Evolutionary conservation across 2,329 filamentous ascomycete genomes (phyloP).

Genomic region (Zasmidium cellare): DNA sequence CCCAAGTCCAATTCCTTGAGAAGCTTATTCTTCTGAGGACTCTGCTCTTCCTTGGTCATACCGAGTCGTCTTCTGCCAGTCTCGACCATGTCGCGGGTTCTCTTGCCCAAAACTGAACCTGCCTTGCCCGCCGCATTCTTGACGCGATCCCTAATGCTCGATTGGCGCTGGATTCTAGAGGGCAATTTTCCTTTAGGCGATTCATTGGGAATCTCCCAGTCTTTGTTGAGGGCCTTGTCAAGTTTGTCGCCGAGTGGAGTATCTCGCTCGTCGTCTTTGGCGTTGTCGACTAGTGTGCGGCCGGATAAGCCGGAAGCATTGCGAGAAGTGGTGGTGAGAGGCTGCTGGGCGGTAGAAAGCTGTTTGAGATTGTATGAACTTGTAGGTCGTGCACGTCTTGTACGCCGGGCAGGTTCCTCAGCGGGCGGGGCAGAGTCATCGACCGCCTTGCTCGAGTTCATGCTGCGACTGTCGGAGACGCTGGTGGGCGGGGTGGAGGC

Average conservation of each 20-base stretch:
- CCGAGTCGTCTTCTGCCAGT: conserved; percentile 38
- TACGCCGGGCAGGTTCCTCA: conserved; percentile 40
- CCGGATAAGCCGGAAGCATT: conserved; percentile 50
- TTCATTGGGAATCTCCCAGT: conserved; percentile 27
- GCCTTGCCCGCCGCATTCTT: conserved; percentile 33
- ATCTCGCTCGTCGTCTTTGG: conserved; percentile 26
- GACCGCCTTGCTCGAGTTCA: conserved; percentile 39
- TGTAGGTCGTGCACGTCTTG: conserved; percentile 57
- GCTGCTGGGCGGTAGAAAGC: conserved; percentile 18
- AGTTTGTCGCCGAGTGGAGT: conserved; percentile 34
- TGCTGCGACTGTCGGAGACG: conserved; percentile 62
- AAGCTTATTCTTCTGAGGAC: conserved; percentile 23
- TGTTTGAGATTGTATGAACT: conserved; percentile 61
- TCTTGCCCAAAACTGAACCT: conserved; percentile 36
- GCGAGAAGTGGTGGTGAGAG: conserved; percentile 21
- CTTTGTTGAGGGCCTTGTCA: conserved; percentile 51
- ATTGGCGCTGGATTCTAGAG: conserved; percentile 21
- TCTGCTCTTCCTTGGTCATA: conserved; percentile 23
- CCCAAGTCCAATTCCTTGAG: conserved; percentile 36
- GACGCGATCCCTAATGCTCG: conserved; percentile 33
- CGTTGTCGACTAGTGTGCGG: conserved; percentile 30
- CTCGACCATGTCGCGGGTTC: conserved; percentile 38
- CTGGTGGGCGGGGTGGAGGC: conserved; percentile 68
- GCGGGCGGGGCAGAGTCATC: conserved; percentile 24
- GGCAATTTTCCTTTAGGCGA: conserved; percentile 18